Evolutionary conservation across 2,329 filamentous ascomycete genomes (phyloP), one percentile per base, ranked within the genome.

Genomic region (Apiospora malaysiana): DNA sequence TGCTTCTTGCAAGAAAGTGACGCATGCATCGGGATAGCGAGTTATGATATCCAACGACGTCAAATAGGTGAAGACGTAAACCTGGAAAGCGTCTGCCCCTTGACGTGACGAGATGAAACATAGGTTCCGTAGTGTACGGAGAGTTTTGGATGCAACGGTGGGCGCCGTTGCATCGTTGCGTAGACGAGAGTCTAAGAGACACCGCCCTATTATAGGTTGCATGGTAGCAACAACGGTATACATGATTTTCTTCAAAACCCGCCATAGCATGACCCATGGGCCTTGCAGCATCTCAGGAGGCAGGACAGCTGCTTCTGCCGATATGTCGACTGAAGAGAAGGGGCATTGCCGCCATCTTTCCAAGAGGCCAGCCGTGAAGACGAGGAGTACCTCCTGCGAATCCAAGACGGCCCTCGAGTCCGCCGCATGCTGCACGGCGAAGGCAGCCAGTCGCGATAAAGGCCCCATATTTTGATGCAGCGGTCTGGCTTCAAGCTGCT

Each of bases 41-140:
- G 92, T 86, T 6, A 97, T 86, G 49, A 94, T 90, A 80, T 98
- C 95, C 73, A 97, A 90, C 4, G 94, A 91, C 0, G 93, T 90
- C 27, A 97, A 86, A 76, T 94, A 94, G 37, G 94, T 91, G 78
- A 97, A 97, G 1, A 88, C 90, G 80, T 97, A 95, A 71, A 94
- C 92, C 69, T 95, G 93, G 76, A 97, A 97, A 1, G 90, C 87
- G 72, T 88, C 89, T 70, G 92, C 90, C 25, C 92, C 91, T 70
- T 93, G 87, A 49, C 93, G 88, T 18, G 90, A 91, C 0, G 93
- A 94, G 73, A 97, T 90, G 79, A 97, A 97, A 81, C 91, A 94
- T 25, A 97, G 83, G 76, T 93, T 92, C 40, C 94, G 90, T 14
- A 97, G 87, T 16, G 89, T 90, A 72, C 92, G 90, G 21, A 97